Evolutionary conservation across 106 monocot species (phyloP), one percentile per base, ranked within the genome.

Genomic region (Dioscorea alata): DNA sequence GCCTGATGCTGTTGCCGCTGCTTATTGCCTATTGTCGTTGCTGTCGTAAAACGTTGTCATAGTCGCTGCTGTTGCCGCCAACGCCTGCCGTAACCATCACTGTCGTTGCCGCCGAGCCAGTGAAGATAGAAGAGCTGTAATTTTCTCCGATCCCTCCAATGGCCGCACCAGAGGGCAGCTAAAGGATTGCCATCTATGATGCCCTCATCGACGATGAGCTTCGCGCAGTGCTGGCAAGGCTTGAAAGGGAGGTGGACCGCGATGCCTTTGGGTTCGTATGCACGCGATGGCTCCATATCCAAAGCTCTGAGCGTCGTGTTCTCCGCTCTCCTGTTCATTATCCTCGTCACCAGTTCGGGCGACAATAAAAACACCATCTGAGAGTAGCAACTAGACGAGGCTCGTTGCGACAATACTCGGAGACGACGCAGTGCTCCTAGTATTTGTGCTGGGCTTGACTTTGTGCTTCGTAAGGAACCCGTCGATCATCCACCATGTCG

Each of bases 201-300:
- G 63, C 69, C 20, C 78, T 96, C 8, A 89, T 80, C 31, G 92
- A 96, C 75, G 92, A 96, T 73, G 88, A 72, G 76, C 96, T 96
- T 33, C 72, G 76, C 8, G 73, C 71, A 60, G 80, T 96, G 34
- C 77, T 96, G 4, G 51, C 65, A 64, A 72, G 74, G 84, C 73
- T 96, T 23, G 63, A 48, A 63, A 35, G 25, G 22, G 79, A 84
- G 78, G 84, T 73, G 31, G 92, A 92, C 63, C 76, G 73, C 69
- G 92, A 84, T 74, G 65, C 52, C 34, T 96, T 89, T 79, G 84
- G 82, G 10, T 86, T 96, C 59, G 89, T 96, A 13, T 96, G 96
- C 88, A 84, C 70, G 82, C 88, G 96, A 12, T 96, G 96, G 92
- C 82, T 91, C 24, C 80, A 54, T 23, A 52, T 96, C 5, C 91